phyloP scores from a whole-genome alignment of 352 stramenopile species.

The Blastocystis sp. region DNA sequence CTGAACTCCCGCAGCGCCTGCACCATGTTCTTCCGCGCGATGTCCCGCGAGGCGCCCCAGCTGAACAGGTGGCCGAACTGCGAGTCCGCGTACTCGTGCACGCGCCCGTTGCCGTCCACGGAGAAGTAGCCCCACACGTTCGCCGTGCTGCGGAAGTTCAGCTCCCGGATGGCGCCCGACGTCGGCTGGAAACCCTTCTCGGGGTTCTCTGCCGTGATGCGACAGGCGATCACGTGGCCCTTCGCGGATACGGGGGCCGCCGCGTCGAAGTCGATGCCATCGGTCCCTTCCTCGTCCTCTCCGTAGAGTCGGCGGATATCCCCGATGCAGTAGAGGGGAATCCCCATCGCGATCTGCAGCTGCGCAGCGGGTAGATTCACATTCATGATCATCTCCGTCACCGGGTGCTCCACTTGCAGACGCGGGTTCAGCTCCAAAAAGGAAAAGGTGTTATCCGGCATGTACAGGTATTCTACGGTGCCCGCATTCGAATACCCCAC shows the following conservation, averaged over 20 bases:
- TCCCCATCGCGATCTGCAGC: conserved; percentile 96
- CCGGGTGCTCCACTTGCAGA: conserved; percentile 82
- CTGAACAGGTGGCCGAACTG: conserved; percentile 99
- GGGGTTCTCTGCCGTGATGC: conserved; percentile 98
- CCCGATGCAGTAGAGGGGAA: conserved; percentile 92
- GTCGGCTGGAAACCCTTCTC: conserved; percentile 97
- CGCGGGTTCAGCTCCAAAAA: conserved; percentile 97
- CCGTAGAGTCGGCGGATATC: conserved; percentile 92
- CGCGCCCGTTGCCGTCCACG: conserved; percentile 91
- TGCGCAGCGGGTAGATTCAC: conserved; percentile 91
- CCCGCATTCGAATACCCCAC: conserved; percentile 96
- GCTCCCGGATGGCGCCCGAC: conserved; percentile 86
- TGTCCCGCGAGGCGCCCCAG: conserved; percentile 83
- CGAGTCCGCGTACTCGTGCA: conserved; percentile 99
- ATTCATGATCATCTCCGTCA: conserved; percentile 96
- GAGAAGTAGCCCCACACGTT: conserved; percentile 99
- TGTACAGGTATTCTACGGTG: conserved; percentile 99
- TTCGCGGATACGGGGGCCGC: conserved; percentile 70
- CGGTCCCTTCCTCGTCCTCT: conserved; percentile 78
- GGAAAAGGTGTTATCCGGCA: conserved; percentile 86
- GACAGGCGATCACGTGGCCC: conserved; percentile 92
- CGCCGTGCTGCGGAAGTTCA: conserved; percentile 96
- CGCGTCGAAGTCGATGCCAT: conserved; percentile 86
- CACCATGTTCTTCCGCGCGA: conserved; percentile 91
- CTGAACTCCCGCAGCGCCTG: conserved; percentile 93